These are phyloP conservation scores for Yamadazyma spencermartinsiae DNA, from an alignment of 1,139 yeast species.

Conservation along the genomic window DNA sequence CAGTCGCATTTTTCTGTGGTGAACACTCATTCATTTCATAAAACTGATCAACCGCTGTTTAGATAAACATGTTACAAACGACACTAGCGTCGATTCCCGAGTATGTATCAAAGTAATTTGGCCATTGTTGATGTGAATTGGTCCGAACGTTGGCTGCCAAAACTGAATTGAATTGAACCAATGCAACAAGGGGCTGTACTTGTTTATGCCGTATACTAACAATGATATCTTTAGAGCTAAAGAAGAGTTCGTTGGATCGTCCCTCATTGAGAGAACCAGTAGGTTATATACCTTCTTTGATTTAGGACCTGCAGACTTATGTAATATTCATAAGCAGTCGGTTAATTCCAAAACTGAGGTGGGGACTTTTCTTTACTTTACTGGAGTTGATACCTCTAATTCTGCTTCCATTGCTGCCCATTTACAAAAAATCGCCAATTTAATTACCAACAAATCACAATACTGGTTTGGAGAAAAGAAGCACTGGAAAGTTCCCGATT, in stretches of 20 bases:
- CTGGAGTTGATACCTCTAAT: slow-evolving; percentile 59
- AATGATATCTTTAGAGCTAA: slow-evolving; percentile 29
- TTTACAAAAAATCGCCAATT: slow-evolving; percentile 72
- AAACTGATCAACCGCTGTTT: neutral
- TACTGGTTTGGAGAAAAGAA: slow-evolving; percentile 67
- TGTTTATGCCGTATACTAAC: slow-evolving; percentile 12
- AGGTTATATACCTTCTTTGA: slow-evolving; percentile 48
- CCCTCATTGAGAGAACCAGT: slow-evolving; percentile 53
- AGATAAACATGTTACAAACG: slow-evolving; percentile 38
- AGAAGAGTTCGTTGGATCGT: slow-evolving; percentile 52
- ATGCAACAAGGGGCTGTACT: neutral
- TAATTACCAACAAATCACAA: slow-evolving; percentile 57
- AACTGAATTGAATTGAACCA: neutral
- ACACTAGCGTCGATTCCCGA: slow-evolving; percentile 50
- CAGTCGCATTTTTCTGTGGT: neutral
- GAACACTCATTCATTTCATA: neutral
- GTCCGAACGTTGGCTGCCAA: neutral
- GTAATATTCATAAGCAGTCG: slow-evolving; percentile 60
- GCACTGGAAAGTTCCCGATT: slow-evolving; percentile 74
- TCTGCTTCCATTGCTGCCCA: slow-evolving; percentile 69
- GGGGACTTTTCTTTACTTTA: slow-evolving; percentile 56
- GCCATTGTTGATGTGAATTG: neutral
- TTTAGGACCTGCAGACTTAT: slow-evolving; percentile 90
- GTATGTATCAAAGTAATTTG: slow-evolving; percentile 23
- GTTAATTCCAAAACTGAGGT: slow-evolving; percentile 44